These are phyloP conservation scores for Mycena galopus DNA, from an alignment of 768 basidiomycete genomes.

Conservation along the genomic window DNA sequence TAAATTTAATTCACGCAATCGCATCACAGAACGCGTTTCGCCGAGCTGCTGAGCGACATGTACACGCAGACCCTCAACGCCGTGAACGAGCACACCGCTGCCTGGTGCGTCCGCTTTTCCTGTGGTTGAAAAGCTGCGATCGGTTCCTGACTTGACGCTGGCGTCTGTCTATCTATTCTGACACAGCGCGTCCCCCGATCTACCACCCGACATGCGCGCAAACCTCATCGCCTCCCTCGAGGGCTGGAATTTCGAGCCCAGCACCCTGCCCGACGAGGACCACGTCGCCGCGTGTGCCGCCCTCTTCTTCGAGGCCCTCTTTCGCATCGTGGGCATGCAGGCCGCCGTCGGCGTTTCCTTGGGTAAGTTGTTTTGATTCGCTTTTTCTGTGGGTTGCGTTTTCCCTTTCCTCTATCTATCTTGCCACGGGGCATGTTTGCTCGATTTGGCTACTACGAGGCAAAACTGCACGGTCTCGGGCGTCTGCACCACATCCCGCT, in stretches of 20 bases:
- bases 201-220: slow-evolving; percentile 63
- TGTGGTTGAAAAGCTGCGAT: not conserved
- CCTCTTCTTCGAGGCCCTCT: slow-evolving; percentile 88
- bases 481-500: too few relatives aligned
- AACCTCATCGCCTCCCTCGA: slow-evolving; percentile 78
- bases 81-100: slow-evolving; percentile 67
- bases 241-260: slow-evolving; percentile 93
- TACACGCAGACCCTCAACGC: slow-evolving; percentile 82
- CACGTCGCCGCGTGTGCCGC: slow-evolving; percentile 86
- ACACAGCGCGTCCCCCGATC: slow-evolving; percentile 60
- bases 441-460: too few relatives aligned
- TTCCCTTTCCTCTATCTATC: not conserved
- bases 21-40: slow-evolving; percentile 67
- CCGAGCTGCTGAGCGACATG: slow-evolving; percentile 89
- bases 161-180: not conserved
- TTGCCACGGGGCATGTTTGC: too few relatives aligned
- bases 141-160: not conserved
- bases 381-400: not conserved
- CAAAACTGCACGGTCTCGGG: too few relatives aligned
- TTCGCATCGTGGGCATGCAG: slow-evolving; percentile 82
- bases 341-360: slow-evolving; percentile 69
- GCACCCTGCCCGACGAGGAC: slow-evolving; percentile 77
- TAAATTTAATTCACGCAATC: slow-evolving; percentile 17
- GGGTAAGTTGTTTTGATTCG: slow-evolving; percentile 65
- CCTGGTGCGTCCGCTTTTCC: slow-evolving; percentile 53